Evolutionary conservation across 1,284 basidiomycete genomes (phyloP), one percentile per base, ranked within the genome.

Genomic region (Apiotrichum laibachii): DNA sequence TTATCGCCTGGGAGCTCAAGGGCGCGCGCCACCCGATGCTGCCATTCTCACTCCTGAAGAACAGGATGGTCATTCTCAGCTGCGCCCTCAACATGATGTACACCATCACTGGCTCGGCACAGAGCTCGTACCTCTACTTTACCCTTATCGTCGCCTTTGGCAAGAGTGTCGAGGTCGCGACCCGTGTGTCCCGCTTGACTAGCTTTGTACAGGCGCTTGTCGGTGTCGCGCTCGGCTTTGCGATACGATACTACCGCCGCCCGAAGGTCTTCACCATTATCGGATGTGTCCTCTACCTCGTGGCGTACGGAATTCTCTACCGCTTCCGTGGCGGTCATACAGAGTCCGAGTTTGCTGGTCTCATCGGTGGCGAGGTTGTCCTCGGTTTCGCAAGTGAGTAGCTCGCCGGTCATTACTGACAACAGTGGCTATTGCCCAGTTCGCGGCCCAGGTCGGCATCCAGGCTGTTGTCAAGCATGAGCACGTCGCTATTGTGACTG

Each of bases 191-290:
- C 31, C 69, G 65, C 53, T 67, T 80, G 51, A 77, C 79, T 65
- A 74, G 71, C 12, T 80, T 80, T 63, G 66, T 51, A 72, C 73
- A 72, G 4, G 72, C 77, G 59, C 53, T 79, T 49, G 61, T 67
- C 35, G 79, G 78, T 47, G 57, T 77, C 57, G 47, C 55, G 13
- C 62, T 80, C 49, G 75, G 77, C 51, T 46, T 79, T 51, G 64
- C 79, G 37, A 67, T 78, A 34, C 71, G 72, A 60, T 61, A 67
- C 50, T 68, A 79, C 39, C 67, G 76, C 37, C 69, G 73, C 40
- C 62, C 79, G 62, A 79, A 80, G 66, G 73, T 67, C 26, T 77
- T 80, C 66, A 71, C 73, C 63, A 68, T 80, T 44, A 58, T 67
- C 53, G 73, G 70, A 18, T 63, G 63, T 7, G 53, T 57, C 39